Evolutionary conservation across 1,284 basidiomycete genomes (phyloP).

Genomic region (Melampsora larici-populina): DNA sequence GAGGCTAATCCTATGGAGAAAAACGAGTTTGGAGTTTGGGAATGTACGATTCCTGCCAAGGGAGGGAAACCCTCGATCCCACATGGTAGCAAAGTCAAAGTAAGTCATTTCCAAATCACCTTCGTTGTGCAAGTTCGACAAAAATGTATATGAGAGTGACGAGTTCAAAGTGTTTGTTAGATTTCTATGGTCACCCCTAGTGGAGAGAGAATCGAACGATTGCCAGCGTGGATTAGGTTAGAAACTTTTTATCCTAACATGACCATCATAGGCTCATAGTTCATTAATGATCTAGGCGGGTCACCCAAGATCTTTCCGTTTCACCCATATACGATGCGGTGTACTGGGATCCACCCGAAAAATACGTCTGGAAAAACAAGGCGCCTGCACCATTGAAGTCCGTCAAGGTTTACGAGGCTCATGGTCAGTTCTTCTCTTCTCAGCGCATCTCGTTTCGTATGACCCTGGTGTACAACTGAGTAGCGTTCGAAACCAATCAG

Average conservation of each 20-base stretch:
- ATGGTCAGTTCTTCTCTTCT: conserved; percentile 57
- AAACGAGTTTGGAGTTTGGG: conserved; percentile 88
- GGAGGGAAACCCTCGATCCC: conserved; percentile 76
- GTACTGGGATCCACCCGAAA: conserved; percentile 91
- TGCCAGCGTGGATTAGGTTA: conserved; percentile 82
- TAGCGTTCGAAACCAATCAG: conserved; percentile 53
- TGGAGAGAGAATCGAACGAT: conserved; percentile 78
- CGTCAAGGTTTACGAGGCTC: conserved; percentile 90
- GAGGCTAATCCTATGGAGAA: conserved; percentile 78
- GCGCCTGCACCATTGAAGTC: conserved; percentile 64
- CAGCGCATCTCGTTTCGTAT: neutral
- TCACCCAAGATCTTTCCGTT: conserved; percentile 84
- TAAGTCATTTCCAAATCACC: conserved; percentile 50
- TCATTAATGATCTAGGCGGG: conserved; percentile 59
- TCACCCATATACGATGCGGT: conserved; percentile 92
- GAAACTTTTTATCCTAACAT: conserved; percentile 16
- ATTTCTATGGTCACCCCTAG: conserved; percentile 77
- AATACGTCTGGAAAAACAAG: conserved; percentile 77
- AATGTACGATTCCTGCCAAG: conserved; percentile 71
- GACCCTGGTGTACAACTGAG: neutral
- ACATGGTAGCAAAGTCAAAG: conserved; percentile 91
- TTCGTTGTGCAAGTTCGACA: neutral
- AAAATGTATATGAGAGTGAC: neutral
- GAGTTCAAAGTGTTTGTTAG: conserved; percentile 54
- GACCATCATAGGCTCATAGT: neutral